Conservation (phyloP, 371 early-diverging fungal genomes). For the Funneliformis caledonium region DNA sequence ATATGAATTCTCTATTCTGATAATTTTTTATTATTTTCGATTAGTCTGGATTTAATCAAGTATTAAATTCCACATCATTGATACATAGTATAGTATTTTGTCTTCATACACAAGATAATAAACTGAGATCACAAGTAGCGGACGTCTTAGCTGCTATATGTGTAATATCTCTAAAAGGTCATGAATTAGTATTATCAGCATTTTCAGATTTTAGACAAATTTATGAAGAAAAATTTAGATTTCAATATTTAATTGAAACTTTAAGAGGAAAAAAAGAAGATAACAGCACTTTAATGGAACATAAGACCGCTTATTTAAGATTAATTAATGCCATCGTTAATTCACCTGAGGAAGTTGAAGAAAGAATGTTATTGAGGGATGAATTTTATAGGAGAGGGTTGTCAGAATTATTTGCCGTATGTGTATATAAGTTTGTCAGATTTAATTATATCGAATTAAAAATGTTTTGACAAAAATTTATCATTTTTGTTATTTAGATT, state of each 20-base stretch:
- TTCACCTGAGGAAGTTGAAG: conserved; percentile 57
- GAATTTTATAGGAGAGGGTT: conserved; percentile 66
- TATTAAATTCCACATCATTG: conserved; percentile 51
- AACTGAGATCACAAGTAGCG: conserved; percentile 53
- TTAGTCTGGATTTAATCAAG: conserved; percentile 63
- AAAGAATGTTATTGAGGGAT: conserved; percentile 54
- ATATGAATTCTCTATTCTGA: not conserved
- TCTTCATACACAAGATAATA: conserved; percentile 51
- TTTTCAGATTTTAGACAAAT: conserved; percentile 59
- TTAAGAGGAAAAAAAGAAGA: conserved; percentile 41
- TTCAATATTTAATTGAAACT: conserved; percentile 61
- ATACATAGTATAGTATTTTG: conserved; percentile 51
- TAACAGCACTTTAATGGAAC: conserved; percentile 53
- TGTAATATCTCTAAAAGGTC: conserved; percentile 54
- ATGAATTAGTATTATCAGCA: conserved; percentile 53
- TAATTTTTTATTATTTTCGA: not conserved
- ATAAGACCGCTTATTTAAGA: conserved; percentile 55
- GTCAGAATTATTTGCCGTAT: conserved; percentile 54
- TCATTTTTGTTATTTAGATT: not conserved
- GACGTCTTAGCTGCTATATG: conserved; percentile 61
- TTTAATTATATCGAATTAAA: not conserved
- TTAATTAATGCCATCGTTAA: conserved; percentile 62
- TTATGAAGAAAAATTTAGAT: conserved; percentile 66
- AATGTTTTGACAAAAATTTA: not conserved
- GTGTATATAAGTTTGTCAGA: not conserved